Conservation (phyloP, 441 rosid species). For the Lagerstroemia fauriei region DNA sequence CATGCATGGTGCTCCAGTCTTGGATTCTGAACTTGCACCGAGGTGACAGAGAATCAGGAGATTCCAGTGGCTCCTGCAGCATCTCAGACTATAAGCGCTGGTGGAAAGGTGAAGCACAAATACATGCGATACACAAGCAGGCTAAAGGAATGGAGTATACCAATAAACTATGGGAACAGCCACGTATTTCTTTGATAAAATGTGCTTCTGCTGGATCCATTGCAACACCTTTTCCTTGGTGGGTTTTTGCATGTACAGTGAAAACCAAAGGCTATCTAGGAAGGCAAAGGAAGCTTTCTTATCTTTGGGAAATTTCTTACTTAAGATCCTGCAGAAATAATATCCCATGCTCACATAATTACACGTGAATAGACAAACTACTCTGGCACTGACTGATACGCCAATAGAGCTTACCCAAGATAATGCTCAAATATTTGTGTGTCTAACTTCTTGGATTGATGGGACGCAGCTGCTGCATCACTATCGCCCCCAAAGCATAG, state of each 20-base stretch:
- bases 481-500: neutral
- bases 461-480: neutral
- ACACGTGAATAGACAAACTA: conserved; percentile 1
- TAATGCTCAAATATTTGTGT: conserved; percentile 45
- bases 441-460: conserved; percentile 42
- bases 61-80: conserved; percentile 73
- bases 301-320: conserved; percentile 52
- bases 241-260: conserved; percentile 46
- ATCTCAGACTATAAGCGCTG: conserved; percentile 12
- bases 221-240: conserved; percentile 49
- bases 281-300: conserved; percentile 49
- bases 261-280: conserved; percentile 68
- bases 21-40: conserved; percentile 53
- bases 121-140: neutral
- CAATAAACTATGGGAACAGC: conserved; percentile 77
- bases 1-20: conserved; percentile 63
- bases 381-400: neutral
- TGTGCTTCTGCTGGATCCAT: conserved; percentile 60
- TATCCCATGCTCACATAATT: neutral
- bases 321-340: conserved; percentile 48
- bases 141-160: conserved; percentile 33
- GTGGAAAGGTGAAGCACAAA: conserved; percentile 8
- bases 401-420: conserved; percentile 48
- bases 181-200: conserved; percentile 72
- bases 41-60: conserved; percentile 84